These are phyloP conservation scores for Dactylella cylindrospora DNA, from an alignment of 2,329 filamentous ascomycete genomes.

Conservation along the genomic window DNA sequence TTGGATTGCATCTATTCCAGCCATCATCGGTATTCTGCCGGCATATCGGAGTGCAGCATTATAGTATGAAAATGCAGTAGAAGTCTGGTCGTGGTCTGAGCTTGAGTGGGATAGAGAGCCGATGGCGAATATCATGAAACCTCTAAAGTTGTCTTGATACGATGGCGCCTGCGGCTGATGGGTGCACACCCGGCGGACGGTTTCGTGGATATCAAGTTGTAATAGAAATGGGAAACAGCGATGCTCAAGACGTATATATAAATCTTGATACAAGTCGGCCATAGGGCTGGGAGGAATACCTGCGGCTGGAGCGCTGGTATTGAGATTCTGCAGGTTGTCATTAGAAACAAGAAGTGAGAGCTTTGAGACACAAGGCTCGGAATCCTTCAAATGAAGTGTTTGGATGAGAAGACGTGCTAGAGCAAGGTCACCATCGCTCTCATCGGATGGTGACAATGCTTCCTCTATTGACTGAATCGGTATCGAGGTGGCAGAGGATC, in stretches of 20 bases:
- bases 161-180: background rate
- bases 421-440: constrained; percentile 8
- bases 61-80: constrained; percentile 13
- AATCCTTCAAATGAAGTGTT: constrained; percentile 32
- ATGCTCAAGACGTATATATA: constrained; percentile 27
- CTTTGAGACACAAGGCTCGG: constrained; percentile 31
- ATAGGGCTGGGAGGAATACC: constrained; percentile 4
- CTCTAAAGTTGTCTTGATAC: constrained; percentile 18
- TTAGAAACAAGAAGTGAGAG: constrained; percentile 20
- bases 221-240: constrained; percentile 27
- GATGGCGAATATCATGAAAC: constrained; percentile 38
- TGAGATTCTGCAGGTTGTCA: background rate
- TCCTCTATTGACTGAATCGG: background rate
- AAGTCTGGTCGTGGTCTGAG: background rate
- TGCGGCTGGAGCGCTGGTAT: background rate
- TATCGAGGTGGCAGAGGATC: constrained; percentile 28
- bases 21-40: constrained; percentile 4
- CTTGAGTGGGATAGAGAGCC: constrained; percentile 12
- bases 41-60: constrained; percentile 23
- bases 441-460: background rate
- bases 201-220: background rate
- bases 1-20: constrained; percentile 15
- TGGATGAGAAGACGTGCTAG: constrained; percentile 31
- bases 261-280: background rate
- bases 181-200: constrained; percentile 3